These are phyloP conservation scores for Citrus medica DNA, from an alignment of 345 rosid genomes.

Conservation along the genomic window DNA sequence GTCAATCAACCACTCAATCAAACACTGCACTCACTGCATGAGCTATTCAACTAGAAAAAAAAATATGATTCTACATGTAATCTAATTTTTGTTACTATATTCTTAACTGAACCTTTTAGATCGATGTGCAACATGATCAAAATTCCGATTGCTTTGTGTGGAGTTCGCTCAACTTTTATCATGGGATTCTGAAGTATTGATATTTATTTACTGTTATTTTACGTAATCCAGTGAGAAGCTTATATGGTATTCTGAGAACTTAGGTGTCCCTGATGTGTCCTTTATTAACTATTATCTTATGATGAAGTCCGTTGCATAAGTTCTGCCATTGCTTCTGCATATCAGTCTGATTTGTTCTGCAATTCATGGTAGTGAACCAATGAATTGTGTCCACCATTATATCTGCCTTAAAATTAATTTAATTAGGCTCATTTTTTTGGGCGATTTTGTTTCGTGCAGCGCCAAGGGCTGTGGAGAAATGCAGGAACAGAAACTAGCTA, in stretches of 20 bases:
- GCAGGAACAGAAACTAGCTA: conserved; percentile 44
- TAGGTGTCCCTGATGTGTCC: neutral
- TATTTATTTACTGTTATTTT: neutral
- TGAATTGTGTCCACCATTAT: neutral
- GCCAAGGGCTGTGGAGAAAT: conserved; percentile 66
- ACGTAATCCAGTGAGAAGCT: neutral
- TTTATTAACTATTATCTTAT: neutral
- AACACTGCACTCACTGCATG: neutral
- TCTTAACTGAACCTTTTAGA: neutral
- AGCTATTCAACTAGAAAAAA: neutral
- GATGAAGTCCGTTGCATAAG: neutral
- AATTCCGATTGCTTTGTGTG: neutral
- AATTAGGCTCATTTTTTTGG: neutral
- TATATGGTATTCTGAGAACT: neutral
- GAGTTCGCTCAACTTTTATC: neutral
- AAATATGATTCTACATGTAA: neutral
- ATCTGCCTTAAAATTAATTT: neutral
- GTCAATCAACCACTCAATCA: neutral
- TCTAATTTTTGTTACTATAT: neutral
- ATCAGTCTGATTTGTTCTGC: neutral
- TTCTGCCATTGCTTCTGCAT: neutral
- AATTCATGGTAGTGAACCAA: neutral
- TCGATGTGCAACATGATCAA: neutral
- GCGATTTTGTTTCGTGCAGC: conserved; percentile 34
- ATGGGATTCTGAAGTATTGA: neutral